These are phyloP conservation scores for Crotalaria pallida DNA, from an alignment of 306 rosid genomes.

Conservation along the genomic window DNA sequence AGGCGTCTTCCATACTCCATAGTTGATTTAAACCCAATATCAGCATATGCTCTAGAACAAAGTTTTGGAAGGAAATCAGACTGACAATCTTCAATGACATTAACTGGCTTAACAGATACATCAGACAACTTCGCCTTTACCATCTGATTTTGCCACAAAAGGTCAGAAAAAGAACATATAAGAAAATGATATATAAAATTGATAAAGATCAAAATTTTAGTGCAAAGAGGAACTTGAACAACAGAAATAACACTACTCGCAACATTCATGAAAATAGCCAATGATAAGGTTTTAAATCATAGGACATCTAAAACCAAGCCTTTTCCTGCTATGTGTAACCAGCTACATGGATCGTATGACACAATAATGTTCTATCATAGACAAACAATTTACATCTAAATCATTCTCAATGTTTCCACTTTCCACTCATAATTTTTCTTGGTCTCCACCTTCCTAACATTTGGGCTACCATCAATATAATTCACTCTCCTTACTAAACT, in stretches of 20 bases:
- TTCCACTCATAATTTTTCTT: too few species aligned
- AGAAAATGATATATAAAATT: neutral
- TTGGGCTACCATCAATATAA: too few species aligned
- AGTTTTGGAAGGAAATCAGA: slow-evolving; percentile 55
- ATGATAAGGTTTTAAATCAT: neutral
- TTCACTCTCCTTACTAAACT: too few species aligned
- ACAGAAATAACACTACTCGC: neutral
- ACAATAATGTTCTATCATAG: too few species aligned
- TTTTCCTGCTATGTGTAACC: too few species aligned
- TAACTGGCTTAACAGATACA: slow-evolving; percentile 33
- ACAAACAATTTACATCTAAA: too few species aligned
- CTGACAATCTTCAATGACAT: slow-evolving; percentile 33
- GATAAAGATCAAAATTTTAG: neutral
- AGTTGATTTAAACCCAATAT: slow-evolving; percentile 52
- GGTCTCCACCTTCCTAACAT: too few species aligned
- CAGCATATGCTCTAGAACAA: slow-evolving; percentile 66
- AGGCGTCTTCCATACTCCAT: slow-evolving; percentile 94
- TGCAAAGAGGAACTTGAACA: neutral
- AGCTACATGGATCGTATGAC: too few species aligned
- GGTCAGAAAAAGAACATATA: neutral
- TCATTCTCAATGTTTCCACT: too few species aligned
- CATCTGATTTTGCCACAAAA: slow-evolving; percentile 26
- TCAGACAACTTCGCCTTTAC: slow-evolving; percentile 43
- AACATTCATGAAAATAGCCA: neutral
- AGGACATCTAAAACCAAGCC: too few species aligned